Evolutionary conservation across 805 yeast species (phyloP).

Genomic region (Komagataella pseudopastoris): DNA sequence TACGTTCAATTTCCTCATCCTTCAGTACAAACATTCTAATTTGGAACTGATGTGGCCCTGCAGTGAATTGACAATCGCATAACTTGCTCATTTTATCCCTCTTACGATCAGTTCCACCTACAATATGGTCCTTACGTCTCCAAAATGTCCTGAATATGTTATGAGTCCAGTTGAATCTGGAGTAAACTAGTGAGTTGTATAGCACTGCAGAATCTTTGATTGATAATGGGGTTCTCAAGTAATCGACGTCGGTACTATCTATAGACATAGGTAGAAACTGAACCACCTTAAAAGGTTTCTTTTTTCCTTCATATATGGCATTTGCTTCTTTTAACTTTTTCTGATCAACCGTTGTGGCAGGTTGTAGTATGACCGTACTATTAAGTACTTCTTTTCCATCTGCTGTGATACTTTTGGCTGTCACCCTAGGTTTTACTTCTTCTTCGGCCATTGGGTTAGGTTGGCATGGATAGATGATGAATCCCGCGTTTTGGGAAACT

Average conservation of each 20-base stretch:
- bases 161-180: slow-evolving; percentile 56
- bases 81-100: slow-evolving; percentile 83
- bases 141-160: slow-evolving; percentile 69
- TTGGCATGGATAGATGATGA: not conserved
- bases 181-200: slow-evolving; percentile 57
- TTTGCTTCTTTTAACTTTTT: slow-evolving; percentile 5
- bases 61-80: slow-evolving; percentile 55
- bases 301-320: slow-evolving; percentile 13
- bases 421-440: slow-evolving; percentile 9
- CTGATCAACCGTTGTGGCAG: slow-evolving; percentile 14
- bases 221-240: slow-evolving; percentile 51
- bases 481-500: not conserved
- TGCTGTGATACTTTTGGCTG: slow-evolving; percentile 6
- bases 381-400: not conserved
- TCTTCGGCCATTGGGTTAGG: not conserved
- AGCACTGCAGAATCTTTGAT: slow-evolving; percentile 62
- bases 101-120: slow-evolving; percentile 24
- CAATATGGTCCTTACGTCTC: slow-evolving; percentile 28
- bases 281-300: slow-evolving; percentile 48
- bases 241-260: slow-evolving; percentile 48
- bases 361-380: slow-evolving; percentile 13
- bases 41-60: slow-evolving; percentile 80
- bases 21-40: slow-evolving; percentile 71
- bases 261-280: slow-evolving; percentile 57
- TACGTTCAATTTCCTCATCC: slow-evolving; percentile 55